Evolutionary conservation across 1,284 basidiomycete genomes (phyloP), one percentile per base, ranked within the genome.

Genomic region (Thelephora terrestris): DNA sequence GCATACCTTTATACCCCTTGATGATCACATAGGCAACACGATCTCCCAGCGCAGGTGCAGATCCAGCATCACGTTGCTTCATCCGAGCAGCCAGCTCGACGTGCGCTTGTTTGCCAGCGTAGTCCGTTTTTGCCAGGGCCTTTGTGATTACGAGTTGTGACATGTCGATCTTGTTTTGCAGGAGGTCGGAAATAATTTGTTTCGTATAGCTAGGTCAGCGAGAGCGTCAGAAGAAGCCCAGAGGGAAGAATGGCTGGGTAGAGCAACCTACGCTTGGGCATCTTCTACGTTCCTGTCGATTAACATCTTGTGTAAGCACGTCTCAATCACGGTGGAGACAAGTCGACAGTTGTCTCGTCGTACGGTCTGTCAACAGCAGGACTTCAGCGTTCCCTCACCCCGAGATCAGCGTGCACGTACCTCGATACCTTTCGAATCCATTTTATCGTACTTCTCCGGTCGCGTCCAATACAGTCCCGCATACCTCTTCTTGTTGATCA

Each of bases 381-480:
- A n/a, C 29, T 47, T 51, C n/a, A 47, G 16, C 17, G 34, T 25
- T 14, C 39, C 18, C 24, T 18, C 14, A 49, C 17, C 12, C 6
- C 21, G 17, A 29, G 18, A 5, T 45, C 36, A 42, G 48, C 20
- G 45, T 3, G 14, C 20, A 59, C 79, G 25, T 51, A 92, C 92
- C 77, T 98, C 93, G 52, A 98, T 97, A 58, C 93, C 93, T 67
- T 98, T 98, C 1, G 94, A 86, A 58, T 98, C 93, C 94, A 97
- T 96, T 70, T 97, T 97, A 65, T 98, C 94, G 57, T 89, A 93
- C 64, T 91, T 94, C 42, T 96, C 92, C 6, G 84, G 71, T 54
- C 79, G 82, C 1, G 93, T 97, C 94, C 94, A 97, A 61, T 98
- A 96, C 49, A 96, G 66, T 4, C 93, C 94, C 2, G 94, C 93